Base-by-base conservation (phyloP, 2,329 filamentous ascomycete species). In the Elsinoe fawcettii region DNA sequence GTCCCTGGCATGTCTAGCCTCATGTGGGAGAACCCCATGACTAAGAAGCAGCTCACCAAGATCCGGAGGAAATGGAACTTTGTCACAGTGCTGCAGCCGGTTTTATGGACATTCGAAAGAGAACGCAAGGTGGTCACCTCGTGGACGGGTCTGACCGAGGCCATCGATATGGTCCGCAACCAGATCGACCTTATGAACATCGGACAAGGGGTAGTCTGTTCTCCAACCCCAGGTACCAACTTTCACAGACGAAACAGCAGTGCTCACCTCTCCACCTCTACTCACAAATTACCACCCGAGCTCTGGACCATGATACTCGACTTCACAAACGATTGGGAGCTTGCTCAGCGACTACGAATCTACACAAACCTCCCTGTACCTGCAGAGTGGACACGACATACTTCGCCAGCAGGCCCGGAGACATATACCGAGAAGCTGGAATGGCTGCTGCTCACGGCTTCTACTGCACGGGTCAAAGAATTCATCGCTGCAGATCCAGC, bases 21-120 rank as follows among this genome's bases (percentile, higher is more conserved):
- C 60, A 90, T 92, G 83, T 95, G 90, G 90, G 84, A 91, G 67
- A 90, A 93, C 65, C 89, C 90, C 2, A 85, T 91, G 73, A 95
- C 89, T 14, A 88, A 88, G 73, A 87, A 90, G 65, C 90, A 96
- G 67, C 79, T 96, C 60, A 86, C 82, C 71, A 93, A 95, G 72
- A 82, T 96, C 41, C 80, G 85, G 62, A 78, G 83, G 61, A 91
- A 90, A 69, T 95, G 89, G 89, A 85, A 85, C 55, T 96, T 90
- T 89, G 82, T 96, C 55, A 81, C 86, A 60, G 83, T 93, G 43
- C 80, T 96, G 69, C 79, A 87, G 41, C 90, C 91, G 0, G 83
- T 95, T 32, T 72, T 95, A 14, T 96, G 89, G 88, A 82, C 85
- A 62, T 93, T 89, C 67, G 84, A 87, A 61, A 75, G 71, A 53